Base-by-base conservation (phyloP, 192 early-diverging fungal genomes). In the Cladochytrium replicatum region DNA sequence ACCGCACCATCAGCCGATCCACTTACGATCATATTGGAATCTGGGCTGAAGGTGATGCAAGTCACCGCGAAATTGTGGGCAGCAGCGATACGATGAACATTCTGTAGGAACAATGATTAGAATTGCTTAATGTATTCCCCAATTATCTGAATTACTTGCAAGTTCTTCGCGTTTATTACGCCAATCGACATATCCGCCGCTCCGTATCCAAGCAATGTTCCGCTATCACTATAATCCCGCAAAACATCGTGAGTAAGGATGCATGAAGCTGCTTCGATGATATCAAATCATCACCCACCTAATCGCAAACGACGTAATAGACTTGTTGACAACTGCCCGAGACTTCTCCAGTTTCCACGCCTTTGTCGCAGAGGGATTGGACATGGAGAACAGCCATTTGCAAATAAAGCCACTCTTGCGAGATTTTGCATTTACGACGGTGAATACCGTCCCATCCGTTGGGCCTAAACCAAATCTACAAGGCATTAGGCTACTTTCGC, bases 1-100 rank as follows among this genome's bases (percentile, higher is more conserved):
- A 37, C 34, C 13, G 82, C 79, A 29, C 81, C 81, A 57, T 96
- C 92, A 0, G 83, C 85, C 4, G 86, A 89, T 1, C 80, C 90
- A 57, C 82, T 90, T 17, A 86, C 74, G 19, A 96, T 47, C 26
- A 80, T 50, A 7, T 67, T 60, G n/a, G 66, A 64, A 23, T 82
- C 68, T 23, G 59, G 70, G 50, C 77, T 85, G 54, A 96, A 87
- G 0, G 77, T 75, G 41, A 96, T 43, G 3, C 72, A 58, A 0
- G 88, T 91, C 32, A 87, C 80, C 13, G 90, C 75, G 50, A 93
- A 86, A n/a, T 55, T 57, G 55, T 96, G 92, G 1, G 80, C 82
- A 22, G 81, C 71, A 21, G 74, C 68, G 6, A 91, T 60, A 2
- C 77, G 69, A 54, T 69, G 39, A 22, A 87, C 37, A 0, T 63